Conservation (phyloP, 2,329 filamentous ascomycete genomes). For the Ambrosiella cleistominuta region DNA sequence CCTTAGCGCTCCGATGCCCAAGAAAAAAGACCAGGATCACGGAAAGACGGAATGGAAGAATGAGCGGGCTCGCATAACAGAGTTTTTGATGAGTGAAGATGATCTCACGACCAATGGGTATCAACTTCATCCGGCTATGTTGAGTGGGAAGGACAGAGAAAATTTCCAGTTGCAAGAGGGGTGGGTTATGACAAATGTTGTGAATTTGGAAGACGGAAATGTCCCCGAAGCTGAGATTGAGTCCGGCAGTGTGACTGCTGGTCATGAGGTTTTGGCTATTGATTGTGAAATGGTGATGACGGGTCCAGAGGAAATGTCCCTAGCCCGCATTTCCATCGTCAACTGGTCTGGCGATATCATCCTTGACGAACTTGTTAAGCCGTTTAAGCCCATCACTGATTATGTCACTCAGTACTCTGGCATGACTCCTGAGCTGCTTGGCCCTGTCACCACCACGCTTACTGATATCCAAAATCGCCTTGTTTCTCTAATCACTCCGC, state of each 20-base stretch:
- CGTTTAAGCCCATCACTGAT: constrained; percentile 70
- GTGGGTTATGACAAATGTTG: constrained; percentile 68
- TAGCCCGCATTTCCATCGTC: constrained; percentile 77
- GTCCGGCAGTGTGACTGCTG: constrained; percentile 66
- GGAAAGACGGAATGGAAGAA: constrained; percentile 52
- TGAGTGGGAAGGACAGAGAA: constrained; percentile 37
- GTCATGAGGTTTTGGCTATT: constrained; percentile 60
- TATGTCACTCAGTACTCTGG: constrained; percentile 87
- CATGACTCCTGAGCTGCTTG: constrained; percentile 74
- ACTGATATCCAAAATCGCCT: constrained; percentile 66
- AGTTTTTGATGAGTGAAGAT: constrained; percentile 53
- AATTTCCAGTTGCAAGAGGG: constrained; percentile 29
- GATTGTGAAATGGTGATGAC: constrained; percentile 98
- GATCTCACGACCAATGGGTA: constrained; percentile 76
- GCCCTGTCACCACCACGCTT: constrained; percentile 66
- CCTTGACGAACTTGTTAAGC: constrained; percentile 84
- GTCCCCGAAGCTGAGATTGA: constrained; percentile 55
- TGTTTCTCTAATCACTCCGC: constrained; percentile 51
- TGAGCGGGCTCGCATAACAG: constrained; percentile 63
- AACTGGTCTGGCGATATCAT: constrained; percentile 70
- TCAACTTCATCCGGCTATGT: constrained; percentile 59
- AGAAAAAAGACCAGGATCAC: constrained; percentile 40
- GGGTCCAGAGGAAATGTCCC: constrained; percentile 57
- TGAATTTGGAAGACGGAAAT: constrained; percentile 45
- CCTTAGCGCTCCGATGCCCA: constrained; percentile 49